Evolutionary conservation across 495 filamentous ascomycete genomes (phyloP), one percentile per base, ranked within the genome.

Genomic region (Hypoxylon lenormandii): DNA sequence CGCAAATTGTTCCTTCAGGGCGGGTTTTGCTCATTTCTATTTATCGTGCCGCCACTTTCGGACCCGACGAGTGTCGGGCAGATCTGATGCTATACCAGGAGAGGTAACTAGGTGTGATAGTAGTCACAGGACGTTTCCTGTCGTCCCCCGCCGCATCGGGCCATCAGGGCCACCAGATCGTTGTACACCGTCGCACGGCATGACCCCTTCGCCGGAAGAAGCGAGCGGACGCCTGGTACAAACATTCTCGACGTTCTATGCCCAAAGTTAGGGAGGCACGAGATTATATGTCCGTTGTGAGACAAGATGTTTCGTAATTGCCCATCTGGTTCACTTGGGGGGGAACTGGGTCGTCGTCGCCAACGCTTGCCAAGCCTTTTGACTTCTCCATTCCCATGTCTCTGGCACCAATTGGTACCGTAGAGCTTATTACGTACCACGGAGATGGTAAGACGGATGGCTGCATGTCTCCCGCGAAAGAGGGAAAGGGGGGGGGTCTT

Each of bases 141-240:
- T 64, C 69, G 64, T 64, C 53, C 69, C 64, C 69, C 59, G 54
- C 69, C 54, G 54, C 69, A 72, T 64, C 64, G 54, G 59, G 19
- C 62, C 68, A 66, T 58, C 62, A 62, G 36, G 43, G 46, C 59
- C 55, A 70, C 64, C 69, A 72, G 69, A 72, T 72, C 69, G 69
- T 36, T 56, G 69, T 72, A 46, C 10, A 10, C 64, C 59, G 30
- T 72, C 4, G 38, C 37, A 72, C 69, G 19, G 51, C 69, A 72
- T 72, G 49, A 19, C 69, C 69, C 69, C 69, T 72, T 72, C 64
- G 69, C 69, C 64, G 64, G 69, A 72, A 68, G 69, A 72, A 72
- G 69, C 69, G 69, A 72, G 69, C 54, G 49, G 54, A 58, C 48
- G 58, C 40, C 62, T 48, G 40, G 26, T 52, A 70, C 67, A 70